Percentiles rank a stretch among this genome's conserved stretches.
phyloP scores from a whole-genome alignment of 2,329 filamentous ascomycete genomes.

The Blumeria hordei region DNA sequence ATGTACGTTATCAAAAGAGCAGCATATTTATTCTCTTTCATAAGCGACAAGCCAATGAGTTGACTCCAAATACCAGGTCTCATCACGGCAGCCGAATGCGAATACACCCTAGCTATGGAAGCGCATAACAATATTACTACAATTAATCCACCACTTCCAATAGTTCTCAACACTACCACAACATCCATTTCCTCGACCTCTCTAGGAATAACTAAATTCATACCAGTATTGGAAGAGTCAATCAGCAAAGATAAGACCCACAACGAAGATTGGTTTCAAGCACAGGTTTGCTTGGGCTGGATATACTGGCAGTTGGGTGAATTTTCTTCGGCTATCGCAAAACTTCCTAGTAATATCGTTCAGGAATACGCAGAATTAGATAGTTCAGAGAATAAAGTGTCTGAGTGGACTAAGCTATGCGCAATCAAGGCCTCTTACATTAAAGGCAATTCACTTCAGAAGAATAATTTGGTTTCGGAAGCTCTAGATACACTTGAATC shows the following conservation, averaged over 20 bases:
- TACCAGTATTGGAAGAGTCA: constrained; percentile 22
- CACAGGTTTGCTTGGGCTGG: constrained; percentile 63
- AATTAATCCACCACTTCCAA: constrained; percentile 3
- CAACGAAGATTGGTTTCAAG: constrained; percentile 45
- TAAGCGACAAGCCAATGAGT: neutral
- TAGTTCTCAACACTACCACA: constrained; percentile 5
- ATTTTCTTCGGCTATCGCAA: constrained; percentile 32
- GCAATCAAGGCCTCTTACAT: constrained; percentile 58
- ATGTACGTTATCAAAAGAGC: constrained; percentile 33
- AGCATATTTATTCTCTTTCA: neutral
- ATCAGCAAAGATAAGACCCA: constrained; percentile 31
- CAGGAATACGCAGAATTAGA: constrained; percentile 28
- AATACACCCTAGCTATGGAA: constrained; percentile 36
- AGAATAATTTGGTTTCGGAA: constrained; percentile 24
- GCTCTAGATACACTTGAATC: constrained; percentile 43
- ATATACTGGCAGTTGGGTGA: constrained; percentile 58
- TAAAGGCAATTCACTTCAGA: constrained; percentile 37
- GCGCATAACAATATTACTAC: constrained; percentile 12
- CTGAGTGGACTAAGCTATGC: constrained; percentile 64
- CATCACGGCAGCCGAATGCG: constrained; percentile 42
- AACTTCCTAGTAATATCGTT: constrained; percentile 38
- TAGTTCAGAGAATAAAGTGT: constrained; percentile 24
- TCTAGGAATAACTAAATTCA: constrained; percentile 9
- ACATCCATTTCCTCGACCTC: constrained; percentile 8
- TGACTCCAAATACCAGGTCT: constrained; percentile 26